These are phyloP conservation scores for Pseudisothecium myosuroides DNA, from an alignment of 225 moss, liverwort and hornwort species.

Conservation along the genomic window DNA sequence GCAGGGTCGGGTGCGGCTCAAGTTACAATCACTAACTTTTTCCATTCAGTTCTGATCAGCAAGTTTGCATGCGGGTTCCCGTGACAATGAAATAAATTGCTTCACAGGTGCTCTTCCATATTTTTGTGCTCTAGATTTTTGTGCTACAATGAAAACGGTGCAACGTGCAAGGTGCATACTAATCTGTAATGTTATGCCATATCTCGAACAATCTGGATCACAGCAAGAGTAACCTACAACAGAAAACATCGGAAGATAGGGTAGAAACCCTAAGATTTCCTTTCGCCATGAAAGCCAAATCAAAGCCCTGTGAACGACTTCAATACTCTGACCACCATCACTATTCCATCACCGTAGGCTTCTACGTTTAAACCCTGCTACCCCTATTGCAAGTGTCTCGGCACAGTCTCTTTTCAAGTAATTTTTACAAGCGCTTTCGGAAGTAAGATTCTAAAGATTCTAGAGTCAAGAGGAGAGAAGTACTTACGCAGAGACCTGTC, in stretches of 20 bases:
- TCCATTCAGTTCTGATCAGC: not conserved
- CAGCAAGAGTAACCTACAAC: not conserved
- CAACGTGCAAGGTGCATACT: not conserved
- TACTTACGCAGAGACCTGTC: slow-evolving; percentile 38
- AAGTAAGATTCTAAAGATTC: not conserved
- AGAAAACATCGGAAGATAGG: not conserved
- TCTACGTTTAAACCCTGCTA: not conserved
- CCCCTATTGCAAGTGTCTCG: not conserved
- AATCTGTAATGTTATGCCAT: not conserved
- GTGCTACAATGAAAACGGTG: not conserved
- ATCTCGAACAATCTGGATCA: not conserved
- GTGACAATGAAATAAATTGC: not conserved
- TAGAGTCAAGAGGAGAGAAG: not conserved
- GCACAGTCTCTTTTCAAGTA: not conserved
- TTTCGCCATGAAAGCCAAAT: not conserved
- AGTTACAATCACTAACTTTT: not conserved
- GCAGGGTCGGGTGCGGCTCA: not conserved
- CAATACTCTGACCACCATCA: not conserved
- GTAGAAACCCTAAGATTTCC: not conserved
- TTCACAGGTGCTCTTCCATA: not conserved
- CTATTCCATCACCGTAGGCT: not conserved
- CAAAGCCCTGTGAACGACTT: not conserved
- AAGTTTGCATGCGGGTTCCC: not conserved
- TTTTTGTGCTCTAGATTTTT: not conserved
- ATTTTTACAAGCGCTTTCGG: not conserved